Conservation (phyloP, 164 flowering plant species). For the Vitis riparia region DNA sequence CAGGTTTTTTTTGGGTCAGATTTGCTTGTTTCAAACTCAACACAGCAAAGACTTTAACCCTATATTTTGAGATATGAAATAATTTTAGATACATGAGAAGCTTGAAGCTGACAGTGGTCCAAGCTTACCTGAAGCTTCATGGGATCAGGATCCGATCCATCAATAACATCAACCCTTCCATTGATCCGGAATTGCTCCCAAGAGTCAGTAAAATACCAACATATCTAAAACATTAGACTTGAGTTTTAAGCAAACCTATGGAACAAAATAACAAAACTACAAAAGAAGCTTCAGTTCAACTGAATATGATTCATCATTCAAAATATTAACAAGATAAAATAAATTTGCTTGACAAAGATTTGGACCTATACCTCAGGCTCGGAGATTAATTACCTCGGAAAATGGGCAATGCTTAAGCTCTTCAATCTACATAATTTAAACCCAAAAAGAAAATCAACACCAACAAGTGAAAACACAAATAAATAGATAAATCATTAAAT, state of each 20-base stretch:
- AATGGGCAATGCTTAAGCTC: conserved; percentile 70
- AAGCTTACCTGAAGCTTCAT: conserved; percentile 61
- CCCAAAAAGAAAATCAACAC: background rate
- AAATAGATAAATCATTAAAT: too few species aligned
- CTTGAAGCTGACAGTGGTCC: background rate
- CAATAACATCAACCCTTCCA: conserved; percentile 71
- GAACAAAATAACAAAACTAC: background rate
- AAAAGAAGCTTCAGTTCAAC: conserved; percentile 6
- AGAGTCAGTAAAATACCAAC: conserved; percentile 93
- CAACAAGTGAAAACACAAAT: background rate
- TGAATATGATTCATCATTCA: background rate
- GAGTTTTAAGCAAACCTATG: background rate
- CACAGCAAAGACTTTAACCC: too few species aligned
- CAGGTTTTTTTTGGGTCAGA: too few species aligned
- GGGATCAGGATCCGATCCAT: conserved; percentile 58
- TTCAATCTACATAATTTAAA: conserved; percentile 56
- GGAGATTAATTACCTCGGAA: conserved; percentile 66
- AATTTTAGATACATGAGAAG: background rate
- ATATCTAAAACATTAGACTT: conserved; percentile 48
- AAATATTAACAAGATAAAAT: background rate
- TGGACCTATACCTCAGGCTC: background rate
- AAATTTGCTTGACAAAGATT: background rate
- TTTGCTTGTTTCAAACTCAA: too few species aligned
- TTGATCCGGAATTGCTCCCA: conserved; percentile 96
- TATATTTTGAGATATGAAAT: too few species aligned